phyloP scores from a whole-genome alignment of 768 basidiomycete genomes.

The Kwoniella bestiolae region DNA sequence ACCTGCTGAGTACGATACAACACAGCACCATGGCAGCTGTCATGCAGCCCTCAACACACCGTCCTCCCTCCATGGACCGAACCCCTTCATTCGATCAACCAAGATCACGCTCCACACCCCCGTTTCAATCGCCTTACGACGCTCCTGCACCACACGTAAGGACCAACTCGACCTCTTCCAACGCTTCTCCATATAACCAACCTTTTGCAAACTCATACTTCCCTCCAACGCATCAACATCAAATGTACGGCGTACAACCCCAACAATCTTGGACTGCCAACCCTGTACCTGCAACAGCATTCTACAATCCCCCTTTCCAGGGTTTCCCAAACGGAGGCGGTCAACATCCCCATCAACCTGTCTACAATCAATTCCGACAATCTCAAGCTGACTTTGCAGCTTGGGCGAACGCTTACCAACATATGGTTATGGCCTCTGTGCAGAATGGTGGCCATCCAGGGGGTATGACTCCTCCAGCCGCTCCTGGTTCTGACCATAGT shows the following conservation, averaged over 20 bases:
- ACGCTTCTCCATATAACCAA: conserved; percentile 33
- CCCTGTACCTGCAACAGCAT: conserved; percentile 41
- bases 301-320: conserved; percentile 39
- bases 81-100: conserved; percentile 46
- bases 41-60: conserved; percentile 36
- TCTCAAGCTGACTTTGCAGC: conserved; percentile 49
- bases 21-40: conserved; percentile 29
- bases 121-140: conserved; percentile 34
- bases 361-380: conserved; percentile 46
- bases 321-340: conserved; percentile 20
- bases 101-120: conserved; percentile 34
- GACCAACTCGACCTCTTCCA: conserved; percentile 30
- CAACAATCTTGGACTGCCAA: conserved; percentile 37
- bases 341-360: conserved; percentile 21
- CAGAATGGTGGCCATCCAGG: conserved; percentile 31
- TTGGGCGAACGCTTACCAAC: conserved; percentile 53
- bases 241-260: conserved; percentile 23
- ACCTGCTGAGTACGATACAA: background rate
- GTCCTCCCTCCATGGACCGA: conserved; percentile 50
- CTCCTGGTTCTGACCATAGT: conserved; percentile 14
- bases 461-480: conserved; percentile 28
- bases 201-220: conserved; percentile 35
- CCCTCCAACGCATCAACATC: conserved; percentile 19
- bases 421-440: conserved; percentile 43
- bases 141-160: conserved; percentile 28